Conservation (phyloP, 2,329 filamentous ascomycete species). For the Nothophaeocryptopus gaeumannii region DNA sequence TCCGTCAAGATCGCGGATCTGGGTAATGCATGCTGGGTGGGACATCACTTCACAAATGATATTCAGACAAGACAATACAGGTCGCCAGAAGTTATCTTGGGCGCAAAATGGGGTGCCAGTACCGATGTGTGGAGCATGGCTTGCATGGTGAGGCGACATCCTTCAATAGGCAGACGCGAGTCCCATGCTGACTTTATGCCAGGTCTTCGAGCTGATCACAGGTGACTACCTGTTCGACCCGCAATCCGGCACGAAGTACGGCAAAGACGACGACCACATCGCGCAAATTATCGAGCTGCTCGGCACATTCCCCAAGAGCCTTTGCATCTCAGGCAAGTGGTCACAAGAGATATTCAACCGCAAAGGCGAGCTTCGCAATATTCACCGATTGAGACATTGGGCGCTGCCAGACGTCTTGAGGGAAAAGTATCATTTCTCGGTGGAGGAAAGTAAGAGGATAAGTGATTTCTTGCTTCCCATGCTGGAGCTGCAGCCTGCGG, state of each 20-base stretch:
- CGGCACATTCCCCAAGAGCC: conserved; percentile 85
- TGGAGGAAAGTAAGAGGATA: conserved; percentile 75
- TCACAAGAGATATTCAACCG: conserved; percentile 98
- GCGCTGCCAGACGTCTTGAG: conserved; percentile 85
- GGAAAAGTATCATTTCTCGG: conserved; percentile 94
- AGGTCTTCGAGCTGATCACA: conserved; percentile 97
- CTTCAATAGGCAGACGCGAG: background rate
- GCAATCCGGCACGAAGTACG: conserved; percentile 97
- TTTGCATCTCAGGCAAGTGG: conserved; percentile 94
- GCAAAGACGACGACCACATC: conserved; percentile 98
- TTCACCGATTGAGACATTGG: conserved; percentile 94
- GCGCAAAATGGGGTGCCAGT: conserved; percentile 97
- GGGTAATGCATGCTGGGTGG: conserved; percentile 97
- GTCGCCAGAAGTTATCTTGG: conserved; percentile 94
- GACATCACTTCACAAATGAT: conserved; percentile 98
- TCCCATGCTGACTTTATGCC: conserved; percentile 17
- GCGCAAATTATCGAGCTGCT: conserved; percentile 97
- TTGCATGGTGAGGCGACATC: conserved; percentile 71
- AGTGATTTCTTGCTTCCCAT: conserved; percentile 83
- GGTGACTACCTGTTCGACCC: conserved; percentile 98
- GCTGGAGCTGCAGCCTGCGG: conserved; percentile 83
- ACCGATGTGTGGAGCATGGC: conserved; percentile 99
- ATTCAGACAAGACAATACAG: conserved; percentile 97
- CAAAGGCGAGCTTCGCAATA: conserved; percentile 95
- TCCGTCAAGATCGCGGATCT: conserved; percentile 99